These are phyloP conservation scores for Chlorella sp. DNA, from an alignment of 139 green algal genomes.

Conservation along the genomic window DNA sequence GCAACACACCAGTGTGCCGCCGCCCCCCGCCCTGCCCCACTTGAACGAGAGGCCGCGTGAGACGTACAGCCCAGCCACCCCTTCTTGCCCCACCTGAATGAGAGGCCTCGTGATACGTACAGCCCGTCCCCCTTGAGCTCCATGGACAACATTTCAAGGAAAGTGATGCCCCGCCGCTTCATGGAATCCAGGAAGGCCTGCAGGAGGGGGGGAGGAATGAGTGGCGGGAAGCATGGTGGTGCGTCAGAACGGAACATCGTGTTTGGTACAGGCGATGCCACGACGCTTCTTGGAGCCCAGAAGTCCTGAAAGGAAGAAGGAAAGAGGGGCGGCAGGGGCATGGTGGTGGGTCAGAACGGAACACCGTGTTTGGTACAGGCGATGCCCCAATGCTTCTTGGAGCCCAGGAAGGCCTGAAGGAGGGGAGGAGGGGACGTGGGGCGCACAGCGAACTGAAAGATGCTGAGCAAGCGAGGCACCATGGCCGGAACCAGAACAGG, in stretches of 20 bases:
- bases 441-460: too few species aligned
- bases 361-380: too few species aligned
- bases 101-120: constrained; percentile 83
- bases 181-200: constrained; percentile 79
- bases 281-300: constrained; percentile 9
- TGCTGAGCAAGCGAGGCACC: too few species aligned
- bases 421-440: too few species aligned
- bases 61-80: neutral
- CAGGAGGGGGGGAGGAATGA: neutral
- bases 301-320: neutral
- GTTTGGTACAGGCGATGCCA: neutral
- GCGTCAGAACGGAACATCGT: too few species aligned
- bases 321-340: neutral
- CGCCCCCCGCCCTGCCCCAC: too few species aligned
- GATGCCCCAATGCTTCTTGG: constrained; percentile 11
- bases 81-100: constrained; percentile 62
- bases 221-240: too few species aligned
- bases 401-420: neutral
- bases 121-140: constrained; percentile 87
- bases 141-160: constrained; percentile 77
- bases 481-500: too few species aligned
- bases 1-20: too few species aligned
- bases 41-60: too few species aligned
- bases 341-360: neutral
- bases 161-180: constrained; percentile 60